phyloP scores from a whole-genome alignment of 2,329 filamentous ascomycete species.

The Cryphonectria carpinicola region DNA sequence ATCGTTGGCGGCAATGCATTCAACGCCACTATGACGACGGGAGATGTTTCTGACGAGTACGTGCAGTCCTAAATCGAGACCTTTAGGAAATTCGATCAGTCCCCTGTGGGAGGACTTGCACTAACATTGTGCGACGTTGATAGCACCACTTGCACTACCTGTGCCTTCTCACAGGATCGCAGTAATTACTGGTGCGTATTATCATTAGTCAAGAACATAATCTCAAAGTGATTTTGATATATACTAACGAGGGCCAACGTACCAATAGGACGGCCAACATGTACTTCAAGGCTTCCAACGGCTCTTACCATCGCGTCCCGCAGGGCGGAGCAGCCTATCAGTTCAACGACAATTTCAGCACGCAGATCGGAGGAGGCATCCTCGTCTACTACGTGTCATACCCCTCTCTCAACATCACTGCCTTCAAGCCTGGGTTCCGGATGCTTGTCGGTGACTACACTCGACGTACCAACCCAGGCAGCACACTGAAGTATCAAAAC shows the following conservation, averaged over 20 bases:
- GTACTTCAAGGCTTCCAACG: conserved; percentile 30
- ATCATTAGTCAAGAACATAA: background rate
- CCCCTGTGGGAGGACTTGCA: background rate
- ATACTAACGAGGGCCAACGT: background rate
- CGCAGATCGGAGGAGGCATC: conserved; percentile 16
- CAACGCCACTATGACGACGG: conserved; percentile 16
- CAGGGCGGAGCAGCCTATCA: conserved; percentile 33
- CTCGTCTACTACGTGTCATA: conserved; percentile 39
- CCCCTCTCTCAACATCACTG: conserved; percentile 41
- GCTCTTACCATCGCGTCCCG: conserved; percentile 35
- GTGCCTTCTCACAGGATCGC: conserved; percentile 19
- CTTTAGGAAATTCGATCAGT: background rate
- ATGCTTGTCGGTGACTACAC: conserved; percentile 48
- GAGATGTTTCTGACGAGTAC: conserved; percentile 20
- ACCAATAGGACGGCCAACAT: conserved; percentile 16
- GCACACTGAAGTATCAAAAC: conserved; percentile 7
- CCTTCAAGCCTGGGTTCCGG: conserved; percentile 50
- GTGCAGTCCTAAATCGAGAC: background rate
- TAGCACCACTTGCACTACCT: conserved; percentile 28
- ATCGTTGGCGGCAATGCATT: conserved; percentile 19
- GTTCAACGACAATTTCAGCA: conserved; percentile 32
- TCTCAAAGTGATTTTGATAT: background rate
- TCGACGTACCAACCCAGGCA: conserved; percentile 32
- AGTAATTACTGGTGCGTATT: conserved; percentile 18
- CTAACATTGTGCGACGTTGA: background rate